A percentile compares a stretch with the other conserved stretches of the same genome.
Conservation (phyloP, 1,284 basidiomycete species). For the Cutaneotrichosporon cutaneum region DNA sequence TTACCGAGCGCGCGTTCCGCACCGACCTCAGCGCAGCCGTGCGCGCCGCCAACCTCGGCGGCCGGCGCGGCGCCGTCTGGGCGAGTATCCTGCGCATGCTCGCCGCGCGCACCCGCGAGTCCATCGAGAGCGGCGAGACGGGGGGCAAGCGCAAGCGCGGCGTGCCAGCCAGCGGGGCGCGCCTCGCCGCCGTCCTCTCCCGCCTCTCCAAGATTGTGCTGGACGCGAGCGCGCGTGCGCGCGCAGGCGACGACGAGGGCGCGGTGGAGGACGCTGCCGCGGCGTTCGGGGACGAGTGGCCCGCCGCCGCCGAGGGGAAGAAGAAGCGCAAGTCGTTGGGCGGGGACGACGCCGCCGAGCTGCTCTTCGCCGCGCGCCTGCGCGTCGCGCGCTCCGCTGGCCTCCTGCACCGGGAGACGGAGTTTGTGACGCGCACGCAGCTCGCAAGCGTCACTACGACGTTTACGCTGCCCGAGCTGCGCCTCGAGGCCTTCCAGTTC, state of each 20-base stretch:
- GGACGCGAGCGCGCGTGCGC: constrained; percentile 19
- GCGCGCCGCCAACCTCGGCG: constrained; percentile 20
- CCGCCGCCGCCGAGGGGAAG: constrained; percentile 6
- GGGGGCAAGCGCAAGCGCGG: constrained; percentile 23
- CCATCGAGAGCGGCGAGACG: background rate
- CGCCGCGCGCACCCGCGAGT: constrained; percentile 1
- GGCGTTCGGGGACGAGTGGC: constrained; percentile 17
- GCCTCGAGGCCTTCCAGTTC: constrained; percentile 20
- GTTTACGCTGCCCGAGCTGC: constrained; percentile 17
- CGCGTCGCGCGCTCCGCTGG: constrained; percentile 19
- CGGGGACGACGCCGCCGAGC: constrained; percentile 9
- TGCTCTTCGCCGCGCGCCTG: constrained; percentile 17
- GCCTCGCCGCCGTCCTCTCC: constrained; percentile 17
- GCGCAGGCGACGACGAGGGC: constrained; percentile 20
- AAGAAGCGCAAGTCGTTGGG: constrained; percentile 21
- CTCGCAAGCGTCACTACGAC: background rate
- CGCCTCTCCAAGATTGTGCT: constrained; percentile 20
- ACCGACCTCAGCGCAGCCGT: constrained; percentile 18
- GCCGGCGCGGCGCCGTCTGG: constrained; percentile 20
- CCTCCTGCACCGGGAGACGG: constrained; percentile 10
- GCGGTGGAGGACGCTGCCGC: constrained; percentile 13
- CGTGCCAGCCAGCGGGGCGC: constrained; percentile 5
- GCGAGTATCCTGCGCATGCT: constrained; percentile 20
- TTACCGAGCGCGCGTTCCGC: constrained; percentile 20
- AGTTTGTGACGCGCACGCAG: background rate